Evolutionary conservation across 1,284 basidiomycete species (phyloP), one percentile per base, ranked within the genome.

Genomic region (Inonotus hispidus): DNA sequence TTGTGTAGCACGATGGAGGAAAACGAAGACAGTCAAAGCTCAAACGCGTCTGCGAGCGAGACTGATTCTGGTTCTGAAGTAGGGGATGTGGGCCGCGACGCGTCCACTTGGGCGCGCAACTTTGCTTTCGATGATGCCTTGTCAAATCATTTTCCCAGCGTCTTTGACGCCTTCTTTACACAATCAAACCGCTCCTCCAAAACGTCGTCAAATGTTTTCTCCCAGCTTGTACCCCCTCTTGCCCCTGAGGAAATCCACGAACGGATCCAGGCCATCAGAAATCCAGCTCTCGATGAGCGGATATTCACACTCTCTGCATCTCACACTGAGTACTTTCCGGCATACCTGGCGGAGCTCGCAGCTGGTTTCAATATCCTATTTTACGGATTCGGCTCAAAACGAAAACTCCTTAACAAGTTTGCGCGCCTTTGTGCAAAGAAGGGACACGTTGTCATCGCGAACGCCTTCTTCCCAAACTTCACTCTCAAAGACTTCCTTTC

Each of bases 361-460:
- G 81, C 87, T 68, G 93, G 91, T 0, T 96, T 94, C 78, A 93
- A 92, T 70, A 74, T 97, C 57, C 72, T 95, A 10, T 86, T 92
- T 69, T 92, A 93, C 68, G 95, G 95, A 0, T 84, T 85, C 67
- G 95, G 95, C 1, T 94, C 91, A 23, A 98, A 97, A 71, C 79
- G 91, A 56, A 72, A 70, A 13, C 66, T 89, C 4, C 74, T 97
- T 25, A 92, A 95, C 71, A 74, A 80, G 21, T 90, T 96, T 65
- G 90, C 88, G 1, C 75, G 72, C 4, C 68, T 72, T 13, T 85
- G 89, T 65, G 72, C 79, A 4, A 80, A 77, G 63, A 71, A 71
- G 0, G 91, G 89, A 0, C 83, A 92, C 67, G 87, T 91, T 53
- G 81, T 93, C 49, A 79, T 95, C 23, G 82, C 87, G 37, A 93